phyloP scores from a whole-genome alignment of 1,284 basidiomycete species.

The Ceratobasidium papillatum region DNA sequence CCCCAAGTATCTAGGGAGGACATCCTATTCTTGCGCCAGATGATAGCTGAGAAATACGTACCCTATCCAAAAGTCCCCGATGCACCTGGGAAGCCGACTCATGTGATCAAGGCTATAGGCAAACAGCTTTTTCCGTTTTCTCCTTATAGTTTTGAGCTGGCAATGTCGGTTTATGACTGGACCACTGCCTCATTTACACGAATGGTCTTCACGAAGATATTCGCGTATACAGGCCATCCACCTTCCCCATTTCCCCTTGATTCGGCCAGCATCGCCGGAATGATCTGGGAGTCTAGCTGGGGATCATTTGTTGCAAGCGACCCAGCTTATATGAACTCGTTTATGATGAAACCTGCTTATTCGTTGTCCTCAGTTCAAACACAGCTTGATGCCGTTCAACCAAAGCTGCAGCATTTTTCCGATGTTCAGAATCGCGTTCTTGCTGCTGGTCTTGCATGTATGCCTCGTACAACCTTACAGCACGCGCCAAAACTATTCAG shows the following conservation, averaged over 20 bases:
- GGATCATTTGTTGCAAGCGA: constrained; percentile 31
- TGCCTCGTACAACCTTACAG: constrained; percentile 38
- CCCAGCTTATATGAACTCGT: constrained; percentile 40
- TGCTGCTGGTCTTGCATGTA: constrained; percentile 12
- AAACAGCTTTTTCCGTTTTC: constrained; percentile 38
- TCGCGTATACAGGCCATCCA: constrained; percentile 38
- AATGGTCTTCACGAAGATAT: constrained; percentile 40
- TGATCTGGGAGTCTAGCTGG: constrained; percentile 40
- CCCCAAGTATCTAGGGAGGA: no score
- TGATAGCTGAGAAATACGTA: no score
- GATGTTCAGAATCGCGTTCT: constrained; percentile 33
- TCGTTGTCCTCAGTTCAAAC: constrained; percentile 10
- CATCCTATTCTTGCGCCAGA: no score
- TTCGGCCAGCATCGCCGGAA: constrained; percentile 21
- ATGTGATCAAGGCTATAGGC: constrained; percentile 30
- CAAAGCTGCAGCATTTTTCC: not conserved
- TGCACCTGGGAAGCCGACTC: no score
- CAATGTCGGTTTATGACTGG: constrained; percentile 41
- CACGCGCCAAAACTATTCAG: constrained; percentile 33
- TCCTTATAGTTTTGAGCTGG: constrained; percentile 40
- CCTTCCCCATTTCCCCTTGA: constrained; percentile 11
- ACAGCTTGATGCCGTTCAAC: constrained; percentile 21
- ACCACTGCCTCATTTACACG: constrained; percentile 42
- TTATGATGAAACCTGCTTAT: constrained; percentile 41
- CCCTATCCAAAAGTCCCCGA: no score